Evolutionary conservation across 208 protist genomes (phyloP).

Genomic region (Leishmania turanica): DNA sequence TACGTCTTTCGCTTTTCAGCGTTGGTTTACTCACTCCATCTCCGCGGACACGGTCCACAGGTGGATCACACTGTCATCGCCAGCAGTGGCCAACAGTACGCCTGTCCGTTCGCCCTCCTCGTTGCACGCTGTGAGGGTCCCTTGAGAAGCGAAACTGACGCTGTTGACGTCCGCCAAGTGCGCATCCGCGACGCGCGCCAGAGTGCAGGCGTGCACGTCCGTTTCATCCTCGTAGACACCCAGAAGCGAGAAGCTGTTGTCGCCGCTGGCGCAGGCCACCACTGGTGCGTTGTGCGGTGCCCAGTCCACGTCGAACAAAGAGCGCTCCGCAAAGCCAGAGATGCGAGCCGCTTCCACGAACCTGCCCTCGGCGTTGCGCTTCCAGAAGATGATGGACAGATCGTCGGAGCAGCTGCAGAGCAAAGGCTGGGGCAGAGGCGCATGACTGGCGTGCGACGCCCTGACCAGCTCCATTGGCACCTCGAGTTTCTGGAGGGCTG

Average conservation of each 20-base stretch:
- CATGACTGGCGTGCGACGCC: slow-evolving; percentile 17
- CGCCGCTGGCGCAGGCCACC: slow-evolving; percentile 80
- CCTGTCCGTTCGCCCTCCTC: slow-evolving; percentile 18
- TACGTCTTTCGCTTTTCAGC: too few relatives aligned
- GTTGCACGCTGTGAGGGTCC: slow-evolving; percentile 4
- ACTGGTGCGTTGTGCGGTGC: slow-evolving; percentile 42
- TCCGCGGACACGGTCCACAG: slow-evolving; percentile 65
- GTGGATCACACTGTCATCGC: slow-evolving; percentile 74
- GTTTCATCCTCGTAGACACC: slow-evolving; percentile 42
- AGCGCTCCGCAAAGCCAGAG: slow-evolving; percentile 62
- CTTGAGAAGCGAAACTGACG: slow-evolving; percentile 55
- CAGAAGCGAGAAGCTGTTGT: slow-evolving; percentile 83
- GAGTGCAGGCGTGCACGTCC: slow-evolving; percentile 38
- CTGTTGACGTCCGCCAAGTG: slow-evolving; percentile 85
- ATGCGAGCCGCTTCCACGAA: slow-evolving; percentile 42
- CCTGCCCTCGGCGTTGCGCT: slow-evolving; percentile 36
- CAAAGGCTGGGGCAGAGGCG: slow-evolving; percentile 41
- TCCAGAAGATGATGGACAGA: slow-evolving; percentile 66
- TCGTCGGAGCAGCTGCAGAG: slow-evolving; percentile 86
- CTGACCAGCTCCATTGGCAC: slow-evolving; percentile 43
- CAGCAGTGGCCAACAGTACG: slow-evolving; percentile 65
- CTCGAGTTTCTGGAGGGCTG: slow-evolving; percentile 68
- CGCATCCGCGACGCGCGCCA: slow-evolving; percentile 47
- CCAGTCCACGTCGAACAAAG: slow-evolving; percentile 83
- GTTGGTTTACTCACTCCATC: slow-evolving; percentile 1